Evolutionary conservation across 805 yeast genomes (phyloP).

Genomic region (Yamadazyma olivae): DNA sequence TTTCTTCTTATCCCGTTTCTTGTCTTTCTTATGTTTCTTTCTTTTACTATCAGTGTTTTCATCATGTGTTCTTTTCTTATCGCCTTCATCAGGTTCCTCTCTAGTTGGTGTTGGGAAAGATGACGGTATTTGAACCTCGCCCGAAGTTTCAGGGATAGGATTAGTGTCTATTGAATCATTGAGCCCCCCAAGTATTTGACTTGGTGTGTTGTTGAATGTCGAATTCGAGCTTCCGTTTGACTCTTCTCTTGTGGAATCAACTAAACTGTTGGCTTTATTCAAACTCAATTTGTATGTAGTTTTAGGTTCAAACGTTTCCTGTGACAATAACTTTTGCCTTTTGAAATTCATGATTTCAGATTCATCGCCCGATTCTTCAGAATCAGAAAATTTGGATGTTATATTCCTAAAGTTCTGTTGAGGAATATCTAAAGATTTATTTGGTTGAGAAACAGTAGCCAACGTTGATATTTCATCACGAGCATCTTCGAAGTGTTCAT

Average conservation of each 20-base stretch:
- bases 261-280: not conserved
- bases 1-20: not conserved
- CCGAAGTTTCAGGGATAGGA: not conserved
- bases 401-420: not conserved
- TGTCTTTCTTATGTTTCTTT: not conserved
- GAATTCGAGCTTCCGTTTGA: not conserved
- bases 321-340: constrained; percentile 2
- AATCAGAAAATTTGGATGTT: constrained; percentile 1
- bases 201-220: not conserved
- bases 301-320: not conserved
- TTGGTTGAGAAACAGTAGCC: not conserved
- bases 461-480: not conserved
- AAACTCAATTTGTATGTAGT: not conserved
- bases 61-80: not conserved
- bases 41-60: not conserved
- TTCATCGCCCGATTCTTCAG: constrained; percentile 8
- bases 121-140: constrained; percentile 1
- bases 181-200: not conserved
- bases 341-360: constrained; percentile 5
- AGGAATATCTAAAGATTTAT: not conserved
- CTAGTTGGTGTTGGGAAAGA: not conserved
- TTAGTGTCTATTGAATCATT: not conserved
- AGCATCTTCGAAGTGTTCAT: constrained; percentile 1
- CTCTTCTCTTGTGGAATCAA: not conserved
- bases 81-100: not conserved